A percentile compares a stretch with the other conserved stretches of the same genome.
Evolutionary conservation across 352 stramenopile genomes (phyloP).

Genomic region (Globisporangium acanthophoron): DNA sequence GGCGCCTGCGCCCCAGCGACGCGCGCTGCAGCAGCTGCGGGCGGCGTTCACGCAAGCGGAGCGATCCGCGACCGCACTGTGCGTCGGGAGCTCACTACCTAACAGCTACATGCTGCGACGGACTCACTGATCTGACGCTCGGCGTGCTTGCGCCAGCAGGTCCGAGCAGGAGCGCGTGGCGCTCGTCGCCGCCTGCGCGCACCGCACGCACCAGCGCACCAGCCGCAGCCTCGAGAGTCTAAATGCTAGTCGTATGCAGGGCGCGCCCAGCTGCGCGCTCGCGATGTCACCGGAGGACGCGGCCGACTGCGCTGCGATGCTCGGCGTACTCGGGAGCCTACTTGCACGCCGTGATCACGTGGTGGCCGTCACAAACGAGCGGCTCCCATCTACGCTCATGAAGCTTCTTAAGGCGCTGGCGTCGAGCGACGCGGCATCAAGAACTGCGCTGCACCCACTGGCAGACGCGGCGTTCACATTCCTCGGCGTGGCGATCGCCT

Average conservation of each 20-base stretch:
- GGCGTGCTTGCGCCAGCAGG: constrained; percentile 2
- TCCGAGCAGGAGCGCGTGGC: constrained; percentile 12
- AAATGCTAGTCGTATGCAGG: constrained; percentile 24
- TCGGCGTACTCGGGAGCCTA: constrained; percentile 24
- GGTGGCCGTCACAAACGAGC: constrained; percentile 37
- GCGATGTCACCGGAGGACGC: constrained; percentile 1
- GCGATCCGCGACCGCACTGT: constrained; percentile 1
- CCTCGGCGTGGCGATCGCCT: constrained; percentile 24
- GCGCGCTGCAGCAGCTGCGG: constrained; percentile 7
- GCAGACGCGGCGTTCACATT: constrained; percentile 22
- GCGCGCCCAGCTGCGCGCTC: background rate
- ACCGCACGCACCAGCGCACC: constrained; percentile 27
- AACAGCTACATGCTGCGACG: too few species aligned
- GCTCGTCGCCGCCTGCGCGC: constrained; percentile 22
- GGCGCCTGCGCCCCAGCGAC: background rate
- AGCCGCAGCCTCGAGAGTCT: constrained; percentile 30
- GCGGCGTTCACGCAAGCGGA: constrained; percentile 3
- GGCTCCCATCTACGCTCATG: constrained; percentile 46
- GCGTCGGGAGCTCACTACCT: background rate
- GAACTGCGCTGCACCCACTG: constrained; percentile 4
- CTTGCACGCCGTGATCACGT: constrained; percentile 19
- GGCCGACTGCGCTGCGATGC: constrained; percentile 11
- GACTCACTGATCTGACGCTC: too few species aligned
- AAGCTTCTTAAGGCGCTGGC: constrained; percentile 41
- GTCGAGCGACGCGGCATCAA: background rate